Percentiles rank a stretch among this genome's conserved stretches.
phyloP scores from a whole-genome alignment of 1,284 basidiomycete genomes.

The Tilletia walkeri region DNA sequence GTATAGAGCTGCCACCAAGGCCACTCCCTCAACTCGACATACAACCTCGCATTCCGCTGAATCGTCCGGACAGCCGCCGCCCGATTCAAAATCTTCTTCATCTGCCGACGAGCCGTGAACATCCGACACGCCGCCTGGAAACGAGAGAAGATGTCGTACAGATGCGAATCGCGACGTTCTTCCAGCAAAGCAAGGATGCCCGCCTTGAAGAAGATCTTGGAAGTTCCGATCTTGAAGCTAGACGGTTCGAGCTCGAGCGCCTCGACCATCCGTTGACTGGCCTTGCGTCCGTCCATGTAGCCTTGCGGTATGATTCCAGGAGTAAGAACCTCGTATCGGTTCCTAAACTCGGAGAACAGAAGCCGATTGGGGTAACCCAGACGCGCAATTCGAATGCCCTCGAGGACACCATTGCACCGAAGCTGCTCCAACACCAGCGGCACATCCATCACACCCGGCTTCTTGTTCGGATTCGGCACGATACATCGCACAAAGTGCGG shows the following conservation, averaged over 20 bases:
- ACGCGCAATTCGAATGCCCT: conserved; percentile 96
- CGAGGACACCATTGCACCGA: conserved; percentile 96
- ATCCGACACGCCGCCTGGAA: conserved; percentile 82
- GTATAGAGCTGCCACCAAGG: conserved; percentile 99
- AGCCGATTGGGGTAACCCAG: conserved; percentile 95
- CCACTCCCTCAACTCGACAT: conserved; percentile 80
- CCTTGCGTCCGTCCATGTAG: conserved; percentile 96
- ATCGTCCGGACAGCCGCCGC: conserved; percentile 87
- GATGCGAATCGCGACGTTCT: conserved; percentile 79
- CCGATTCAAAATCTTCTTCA: conserved; percentile 92
- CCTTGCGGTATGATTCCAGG: conserved; percentile 87
- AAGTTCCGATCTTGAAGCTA: conserved; percentile 87
- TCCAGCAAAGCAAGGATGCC: conserved; percentile 97
- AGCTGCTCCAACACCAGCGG: conserved; percentile 95
- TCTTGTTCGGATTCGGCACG: conserved; percentile 90
- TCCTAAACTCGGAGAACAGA: conserved; percentile 94
- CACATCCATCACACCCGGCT: conserved; percentile 85
- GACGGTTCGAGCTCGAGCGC: conserved; percentile 81
- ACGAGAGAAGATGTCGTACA: conserved; percentile 85
- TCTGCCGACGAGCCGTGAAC: conserved; percentile 82
- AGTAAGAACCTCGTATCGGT: conserved; percentile 92
- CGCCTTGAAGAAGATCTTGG: conserved; percentile 99
- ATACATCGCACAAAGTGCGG: conserved; percentile 99
- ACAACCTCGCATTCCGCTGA: conserved; percentile 88
- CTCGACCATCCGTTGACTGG: conserved; percentile 87